Conservation (phyloP, 495 filamentous ascomycete species). For the Podospora bellae-mahoneyi region DNA sequence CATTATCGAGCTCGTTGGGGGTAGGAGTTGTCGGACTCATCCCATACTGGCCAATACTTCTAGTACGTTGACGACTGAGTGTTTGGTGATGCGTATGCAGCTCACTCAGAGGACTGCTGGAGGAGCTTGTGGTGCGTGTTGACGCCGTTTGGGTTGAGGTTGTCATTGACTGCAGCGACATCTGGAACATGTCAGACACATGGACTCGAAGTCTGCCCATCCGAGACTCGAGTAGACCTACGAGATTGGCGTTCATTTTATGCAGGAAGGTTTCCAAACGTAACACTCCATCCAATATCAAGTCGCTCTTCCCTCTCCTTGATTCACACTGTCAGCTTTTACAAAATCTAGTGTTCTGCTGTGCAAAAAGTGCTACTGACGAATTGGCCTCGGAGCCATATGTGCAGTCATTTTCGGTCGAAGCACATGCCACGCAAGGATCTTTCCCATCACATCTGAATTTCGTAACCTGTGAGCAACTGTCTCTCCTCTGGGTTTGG, state of each 20-base stretch:
- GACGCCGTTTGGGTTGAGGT: background rate
- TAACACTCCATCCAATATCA: slow-evolving; percentile 35
- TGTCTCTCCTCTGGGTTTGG: too few species aligned
- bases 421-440: slow-evolving; percentile 31
- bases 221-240: slow-evolving; percentile 1
- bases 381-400: slow-evolving; percentile 34
- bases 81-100: background rate
- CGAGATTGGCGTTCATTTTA: slow-evolving; percentile 27
- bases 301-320: slow-evolving; percentile 36
- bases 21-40: background rate
- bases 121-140: slow-evolving; percentile 19
- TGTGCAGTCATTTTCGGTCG: slow-evolving; percentile 31
- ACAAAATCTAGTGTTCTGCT: too few species aligned
- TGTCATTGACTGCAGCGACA: slow-evolving; percentile 12
- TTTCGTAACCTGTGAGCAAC: background rate
- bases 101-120: slow-evolving; percentile 20
- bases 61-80: background rate
- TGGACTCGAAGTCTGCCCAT: background rate
- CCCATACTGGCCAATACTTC: background rate
- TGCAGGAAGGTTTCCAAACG: slow-evolving; percentile 32
- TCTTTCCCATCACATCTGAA: slow-evolving; percentile 35
- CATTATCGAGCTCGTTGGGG: slow-evolving; percentile 28
- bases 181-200: background rate
- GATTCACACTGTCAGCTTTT: slow-evolving; percentile 6
- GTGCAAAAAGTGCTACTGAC: too few species aligned